Conservation (phyloP, 2,329 filamentous ascomycete species). For the Penicillium sp. region DNA sequence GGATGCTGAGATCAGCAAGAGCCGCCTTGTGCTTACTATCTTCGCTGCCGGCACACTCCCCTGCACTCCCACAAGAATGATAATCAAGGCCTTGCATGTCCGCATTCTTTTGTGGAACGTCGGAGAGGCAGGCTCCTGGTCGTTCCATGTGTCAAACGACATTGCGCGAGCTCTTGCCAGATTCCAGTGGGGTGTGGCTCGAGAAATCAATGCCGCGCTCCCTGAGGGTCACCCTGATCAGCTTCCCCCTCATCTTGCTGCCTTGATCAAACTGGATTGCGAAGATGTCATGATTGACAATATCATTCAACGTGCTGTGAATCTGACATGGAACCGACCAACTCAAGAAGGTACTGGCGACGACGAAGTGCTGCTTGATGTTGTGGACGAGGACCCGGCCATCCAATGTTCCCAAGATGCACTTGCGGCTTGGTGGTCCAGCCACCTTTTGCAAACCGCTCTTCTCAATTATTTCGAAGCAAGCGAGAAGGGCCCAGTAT, state of each 20-base stretch:
- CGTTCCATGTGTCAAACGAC: conserved; percentile 64
- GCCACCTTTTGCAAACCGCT: conserved; percentile 66
- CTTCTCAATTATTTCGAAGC: conserved; percentile 64
- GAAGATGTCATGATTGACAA: conserved; percentile 76
- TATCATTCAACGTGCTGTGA: conserved; percentile 82
- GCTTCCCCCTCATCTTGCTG: conserved; percentile 73
- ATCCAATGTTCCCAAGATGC: conserved; percentile 87
- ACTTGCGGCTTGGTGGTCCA: conserved; percentile 88
- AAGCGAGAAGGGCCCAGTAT: conserved; percentile 49
- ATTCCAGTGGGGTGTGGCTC: conserved; percentile 78
- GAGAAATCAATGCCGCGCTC: conserved; percentile 54
- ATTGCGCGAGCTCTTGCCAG: conserved; percentile 72
- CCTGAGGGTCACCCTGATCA: conserved; percentile 60
- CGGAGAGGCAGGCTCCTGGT: conserved; percentile 64
- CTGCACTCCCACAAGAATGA: conserved; percentile 75
- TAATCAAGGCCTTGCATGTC: conserved; percentile 89
- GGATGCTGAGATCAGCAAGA: conserved; percentile 84
- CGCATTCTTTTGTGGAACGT: conserved; percentile 83
- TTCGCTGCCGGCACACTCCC: conserved; percentile 86
- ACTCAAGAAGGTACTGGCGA: conserved; percentile 66
- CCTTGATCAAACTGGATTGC: conserved; percentile 74
- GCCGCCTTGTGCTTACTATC: conserved; percentile 78
- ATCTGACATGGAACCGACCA: conserved; percentile 81
- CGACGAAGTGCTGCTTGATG: conserved; percentile 72
- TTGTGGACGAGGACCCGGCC: conserved; percentile 79